A percentile compares a stretch with the other conserved stretches of the same genome.
phyloP scores from a whole-genome alignment of 2,329 filamentous ascomycete genomes.

The Trichoderma sp. region DNA sequence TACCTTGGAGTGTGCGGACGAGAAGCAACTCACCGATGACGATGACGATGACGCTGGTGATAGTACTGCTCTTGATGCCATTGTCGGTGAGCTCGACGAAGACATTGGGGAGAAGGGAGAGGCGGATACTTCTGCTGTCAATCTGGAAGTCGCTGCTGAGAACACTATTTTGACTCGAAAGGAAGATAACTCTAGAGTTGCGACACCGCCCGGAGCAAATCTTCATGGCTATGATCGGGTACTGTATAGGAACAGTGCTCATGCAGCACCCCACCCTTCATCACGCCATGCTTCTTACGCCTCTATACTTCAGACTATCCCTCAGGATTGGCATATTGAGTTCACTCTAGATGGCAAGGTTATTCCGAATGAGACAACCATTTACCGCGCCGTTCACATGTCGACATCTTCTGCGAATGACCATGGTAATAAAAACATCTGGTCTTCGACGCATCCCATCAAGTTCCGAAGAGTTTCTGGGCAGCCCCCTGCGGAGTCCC shows the following conservation, averaged over 20 bases:
- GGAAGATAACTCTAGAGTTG: conserved; percentile 85
- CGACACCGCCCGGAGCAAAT: conserved; percentile 70
- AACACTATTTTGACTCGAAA: conserved; percentile 89
- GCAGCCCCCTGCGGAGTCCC: conserved; percentile 72
- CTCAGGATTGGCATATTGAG: conserved; percentile 96
- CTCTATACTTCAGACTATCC: conserved; percentile 74
- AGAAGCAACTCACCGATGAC: conserved; percentile 76
- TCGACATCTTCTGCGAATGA: conserved; percentile 57
- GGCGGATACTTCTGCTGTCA: conserved; percentile 80
- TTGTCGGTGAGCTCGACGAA: conserved; percentile 88
- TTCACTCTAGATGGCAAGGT: conserved; percentile 85
- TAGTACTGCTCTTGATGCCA: conserved; percentile 71
- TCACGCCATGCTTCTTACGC: conserved; percentile 78
- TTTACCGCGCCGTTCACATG: conserved; percentile 90
- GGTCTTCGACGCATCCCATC: conserved; percentile 87
- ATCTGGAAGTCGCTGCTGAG: conserved; percentile 81
- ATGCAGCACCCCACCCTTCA: conserved; percentile 56
- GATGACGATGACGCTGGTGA: conserved; percentile 69
- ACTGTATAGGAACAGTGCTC: conserved; percentile 44
- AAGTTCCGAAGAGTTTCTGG: conserved; percentile 87
- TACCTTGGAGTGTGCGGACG: conserved; percentile 88
- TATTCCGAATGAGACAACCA: conserved; percentile 88
- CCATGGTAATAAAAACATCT: conserved; percentile 72
- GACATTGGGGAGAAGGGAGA: conserved; percentile 70
- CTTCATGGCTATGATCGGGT: conserved; percentile 45